Evolutionary conservation across 805 yeast species (phyloP), one percentile per base, ranked within the genome.

Genomic region (Metschnikowia arizonensis): DNA sequence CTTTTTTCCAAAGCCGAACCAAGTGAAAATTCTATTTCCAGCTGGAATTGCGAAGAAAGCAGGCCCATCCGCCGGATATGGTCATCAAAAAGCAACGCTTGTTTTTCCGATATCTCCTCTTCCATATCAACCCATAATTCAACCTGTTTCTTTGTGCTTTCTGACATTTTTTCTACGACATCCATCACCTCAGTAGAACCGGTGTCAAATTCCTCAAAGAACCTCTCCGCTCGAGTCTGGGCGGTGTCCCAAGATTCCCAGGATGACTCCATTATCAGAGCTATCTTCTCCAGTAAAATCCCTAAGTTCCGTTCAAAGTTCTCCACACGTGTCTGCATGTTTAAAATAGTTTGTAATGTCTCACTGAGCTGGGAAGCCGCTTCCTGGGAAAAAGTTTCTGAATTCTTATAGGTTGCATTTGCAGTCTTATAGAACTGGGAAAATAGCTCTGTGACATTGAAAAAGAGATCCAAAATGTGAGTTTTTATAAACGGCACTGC

Each of bases 401-500:
- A 17, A 10, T 14, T 31, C 10, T 21, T 11, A n/a, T 39, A 39
- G 21, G 12, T 30, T 29, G 26, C 34, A 23, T 37, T 39, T n/a
- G 54, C 48, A 1, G 48, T 29, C 35, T 21, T 38, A 24, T 40
- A 47, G 31, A 50, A 50, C 23, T 40, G 30, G 6, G 53, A 36
- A 40, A 56, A 60, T 1, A 56, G 33, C 33, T 46, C 45, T 0
- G 83, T 78, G 9, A 80, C 68, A 48, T 79, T 78, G 12, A 68
- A 39, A 51, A 76, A 79, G 30, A 78, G 52, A 10, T 62, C 57
- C 40, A 78, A 47, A 0, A 79, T 66, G 44, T 74, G 78, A 28
- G 76, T 77, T 50, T 77, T 78, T 46, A 77, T 78, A 52, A 58
- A 76, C 0, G 82, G 82, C 1, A 75, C 50, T 0, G 78, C 65